Evolutionary conservation across 441 rosid species (phyloP), one percentile per base, ranked within the genome.

Genomic region (Aleurites moluccanus): DNA sequence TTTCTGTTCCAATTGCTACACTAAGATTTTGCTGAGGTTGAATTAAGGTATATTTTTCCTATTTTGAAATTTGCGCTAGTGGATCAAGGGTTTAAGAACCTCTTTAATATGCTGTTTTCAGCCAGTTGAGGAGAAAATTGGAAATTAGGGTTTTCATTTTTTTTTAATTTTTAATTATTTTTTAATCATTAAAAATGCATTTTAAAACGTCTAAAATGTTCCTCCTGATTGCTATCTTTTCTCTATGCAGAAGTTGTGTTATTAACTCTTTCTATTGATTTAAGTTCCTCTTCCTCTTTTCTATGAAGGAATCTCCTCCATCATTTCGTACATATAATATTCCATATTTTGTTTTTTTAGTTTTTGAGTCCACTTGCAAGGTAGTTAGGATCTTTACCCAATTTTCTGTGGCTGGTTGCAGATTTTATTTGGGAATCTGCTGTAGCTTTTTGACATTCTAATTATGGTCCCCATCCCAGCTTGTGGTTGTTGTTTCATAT

Each of bases 91-190:
- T 55, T 55, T n/a, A 60, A 23, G 66, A 70, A 72, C 21, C 49
- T 68, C 77, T 20, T 60, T 59, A 30, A 64, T 38, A 71, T 20
- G 45, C 50, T 62, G 13, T 70, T 64, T 69, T 55, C 69, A 40
- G 33, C 40, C n/a, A 25, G 35, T 77, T 30, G 56, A 76, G 44
- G 64, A 67, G 38, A 35, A 30, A 35, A 57, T 57, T 73, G 21
- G 52, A 60, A 55, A 55, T 7, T 20, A 55, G 59, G 23, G 59
- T 14, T 49, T 49, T 49, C 6, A 16, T 49, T 49, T 50, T 14
- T 50, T 14, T n/a, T 35, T 6, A 18, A 10, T 45, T 45, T 11
- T 45, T 45, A 45, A 13, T 45, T 16, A 16, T 52, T 20, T 52
- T 52, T 52, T 1, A 6, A 18, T 52, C 56, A 52, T 18, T 52